phyloP scores from a whole-genome alignment of 345 rosid species.

The Sonneratia alba region DNA sequence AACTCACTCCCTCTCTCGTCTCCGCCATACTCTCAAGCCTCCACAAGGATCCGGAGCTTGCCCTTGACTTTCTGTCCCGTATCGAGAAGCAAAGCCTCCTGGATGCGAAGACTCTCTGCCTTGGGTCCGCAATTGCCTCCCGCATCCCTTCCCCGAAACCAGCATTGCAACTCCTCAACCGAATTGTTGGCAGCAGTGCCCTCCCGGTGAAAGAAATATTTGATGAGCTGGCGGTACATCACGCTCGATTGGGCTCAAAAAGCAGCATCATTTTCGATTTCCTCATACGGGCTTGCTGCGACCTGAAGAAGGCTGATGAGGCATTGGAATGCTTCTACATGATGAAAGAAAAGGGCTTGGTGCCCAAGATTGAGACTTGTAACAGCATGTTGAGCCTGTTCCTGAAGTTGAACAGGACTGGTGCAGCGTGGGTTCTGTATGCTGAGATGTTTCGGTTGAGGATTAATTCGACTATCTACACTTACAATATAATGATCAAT shows the following conservation, averaged over 20 bases:
- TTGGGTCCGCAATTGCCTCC: slow-evolving; percentile 51
- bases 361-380: slow-evolving; percentile 66
- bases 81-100: slow-evolving; percentile 28
- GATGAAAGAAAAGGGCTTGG: slow-evolving; percentile 56
- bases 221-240: slow-evolving; percentile 32
- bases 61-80: slow-evolving; percentile 36
- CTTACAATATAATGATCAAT: slow-evolving; percentile 88
- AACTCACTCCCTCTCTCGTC: slow-evolving; percentile 32
- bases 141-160: slow-evolving; percentile 52
- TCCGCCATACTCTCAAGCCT: slow-evolving; percentile 39
- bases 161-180: slow-evolving; percentile 37
- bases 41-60: slow-evolving; percentile 47
- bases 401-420: slow-evolving; percentile 43
- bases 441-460: slow-evolving; percentile 91
- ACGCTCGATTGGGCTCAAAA: slow-evolving; percentile 32
- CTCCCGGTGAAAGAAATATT: slow-evolving; percentile 32
- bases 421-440: slow-evolving; percentile 67
- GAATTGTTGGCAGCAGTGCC: slow-evolving; percentile 17
- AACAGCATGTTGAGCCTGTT: slow-evolving; percentile 55
- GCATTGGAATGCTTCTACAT: slow-evolving; percentile 52
- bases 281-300: slow-evolving; percentile 53
- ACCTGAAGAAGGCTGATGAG: slow-evolving; percentile 49
- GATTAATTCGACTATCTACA: slow-evolving; percentile 56
- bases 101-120: slow-evolving; percentile 48
- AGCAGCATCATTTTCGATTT: slow-evolving; percentile 51